Evolutionary conservation across 768 basidiomycete species (phyloP), one percentile per base, ranked within the genome.

Genomic region (Lentinula sp.): DNA sequence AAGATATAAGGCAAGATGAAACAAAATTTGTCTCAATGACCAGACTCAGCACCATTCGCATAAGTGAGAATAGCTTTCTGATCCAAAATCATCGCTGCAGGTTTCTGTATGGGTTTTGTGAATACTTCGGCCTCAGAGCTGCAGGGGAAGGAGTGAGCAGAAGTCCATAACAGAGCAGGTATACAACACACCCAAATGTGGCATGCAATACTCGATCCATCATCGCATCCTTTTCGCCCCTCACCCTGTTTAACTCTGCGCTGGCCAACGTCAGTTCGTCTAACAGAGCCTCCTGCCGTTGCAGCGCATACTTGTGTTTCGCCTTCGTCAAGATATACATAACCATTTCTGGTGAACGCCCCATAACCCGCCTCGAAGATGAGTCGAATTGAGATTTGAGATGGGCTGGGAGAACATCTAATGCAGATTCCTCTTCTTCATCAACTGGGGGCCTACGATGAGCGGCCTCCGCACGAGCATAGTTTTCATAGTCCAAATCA

Each of bases 291-390:
- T 84, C 84, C 63, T 91, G 86, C 67, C 90, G 85, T 61, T 88
- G 81, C 35, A 87, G 63, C 13, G 84, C 85, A 68, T 86, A 89
- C 54, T 76, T 77, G 70, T 88, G 81, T 68, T 93, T 93, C 6
- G 94, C 93, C 68, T 95, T 91, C 78, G 82, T 80, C 62, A 74
- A 79, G 64, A 74, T 77, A 70, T 95, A 95, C 78, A 85, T 85
- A 39, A 85, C 83, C 76, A 87, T 84, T 35, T 78, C 74, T 0
- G 84, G 87, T n/a, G 85, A 74, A n/a, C 87, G 81, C 1, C 89
- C 90, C 66, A 83, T 70, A 4, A 91, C 81, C n/a, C 83, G 72
- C 1, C 85, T 84, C 0, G 86, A 90, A 15, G 73, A 71, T 0
- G 84, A 81, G 66, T 85, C 82, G 62, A 78, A 75, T 32, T 81